Evolutionary conservation across 352 stramenopile genomes (phyloP).

Genomic region (Phytopythium cucurbitacearum): DNA sequence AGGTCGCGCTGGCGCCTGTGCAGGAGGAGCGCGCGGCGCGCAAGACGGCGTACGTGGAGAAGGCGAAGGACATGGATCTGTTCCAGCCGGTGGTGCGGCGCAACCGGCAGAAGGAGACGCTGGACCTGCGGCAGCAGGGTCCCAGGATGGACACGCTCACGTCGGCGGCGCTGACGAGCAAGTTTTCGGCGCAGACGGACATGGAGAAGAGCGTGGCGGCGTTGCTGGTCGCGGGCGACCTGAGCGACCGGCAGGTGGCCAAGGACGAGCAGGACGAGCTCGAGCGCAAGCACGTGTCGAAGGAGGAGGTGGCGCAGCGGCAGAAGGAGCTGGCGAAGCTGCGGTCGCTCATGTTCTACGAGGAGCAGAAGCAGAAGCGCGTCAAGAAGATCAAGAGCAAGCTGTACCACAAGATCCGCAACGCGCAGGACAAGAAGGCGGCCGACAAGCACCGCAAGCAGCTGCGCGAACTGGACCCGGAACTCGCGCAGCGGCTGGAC

Average conservation of each 20-base stretch:
- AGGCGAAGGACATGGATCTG: constrained; percentile 82
- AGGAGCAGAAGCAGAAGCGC: constrained; percentile 97
- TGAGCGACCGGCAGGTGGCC: constrained; percentile 55
- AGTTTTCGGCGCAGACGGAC: constrained; percentile 90
- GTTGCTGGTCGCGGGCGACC: constrained; percentile 52
- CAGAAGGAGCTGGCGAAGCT: constrained; percentile 95
- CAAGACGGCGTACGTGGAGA: constrained; percentile 88
- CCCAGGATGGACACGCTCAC: constrained; percentile 76
- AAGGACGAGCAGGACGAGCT: constrained; percentile 74
- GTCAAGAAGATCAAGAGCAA: constrained; percentile 99
- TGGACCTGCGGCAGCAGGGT: constrained; percentile 92
- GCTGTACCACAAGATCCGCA: constrained; percentile 97
- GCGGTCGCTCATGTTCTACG: constrained; percentile 97
- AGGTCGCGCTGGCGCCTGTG: constrained; percentile 67
- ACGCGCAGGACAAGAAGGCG: constrained; percentile 87
- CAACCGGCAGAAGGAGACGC: constrained; percentile 92
- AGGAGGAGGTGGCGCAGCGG: constrained; percentile 76
- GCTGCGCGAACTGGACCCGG: constrained; percentile 71
- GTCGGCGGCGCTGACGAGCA: constrained; percentile 83
- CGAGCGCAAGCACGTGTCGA: constrained; percentile 61
- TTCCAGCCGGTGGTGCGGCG: constrained; percentile 90
- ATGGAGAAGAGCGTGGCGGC: constrained; percentile 85
- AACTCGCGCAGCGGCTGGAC: constrained; percentile 67
- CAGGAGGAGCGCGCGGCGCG: constrained; percentile 84
- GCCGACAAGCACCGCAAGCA: constrained; percentile 85